Conservation (phyloP, 106 monocot genomes). For the Posidonia australis region DNA sequence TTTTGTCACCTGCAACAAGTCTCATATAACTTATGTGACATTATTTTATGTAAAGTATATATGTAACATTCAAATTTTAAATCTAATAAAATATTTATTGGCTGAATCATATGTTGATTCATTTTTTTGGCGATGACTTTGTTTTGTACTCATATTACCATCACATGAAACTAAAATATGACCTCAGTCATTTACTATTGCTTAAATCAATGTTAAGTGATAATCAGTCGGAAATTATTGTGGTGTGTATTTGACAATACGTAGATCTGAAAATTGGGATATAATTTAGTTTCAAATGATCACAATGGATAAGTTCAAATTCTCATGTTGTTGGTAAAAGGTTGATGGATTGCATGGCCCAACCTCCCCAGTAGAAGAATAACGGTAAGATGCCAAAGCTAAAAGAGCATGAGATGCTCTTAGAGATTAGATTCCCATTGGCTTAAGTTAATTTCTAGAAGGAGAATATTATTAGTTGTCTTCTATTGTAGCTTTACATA, state of each 20-base stretch:
- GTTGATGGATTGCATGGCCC: background rate
- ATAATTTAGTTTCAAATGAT: background rate
- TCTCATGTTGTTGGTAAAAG: background rate
- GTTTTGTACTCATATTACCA: too few relatives aligned
- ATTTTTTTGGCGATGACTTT: too few relatives aligned
- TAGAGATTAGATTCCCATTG: too few relatives aligned
- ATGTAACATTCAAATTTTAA: background rate
- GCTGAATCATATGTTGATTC: too few relatives aligned
- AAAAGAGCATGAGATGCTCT: background rate
- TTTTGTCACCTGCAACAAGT: background rate
- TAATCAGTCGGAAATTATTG: too few relatives aligned
- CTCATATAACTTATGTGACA: background rate
- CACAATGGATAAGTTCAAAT: background rate
- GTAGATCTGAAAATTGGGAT: background rate
- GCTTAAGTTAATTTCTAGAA: too few relatives aligned
- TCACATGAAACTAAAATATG: too few relatives aligned
- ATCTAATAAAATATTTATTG: background rate
- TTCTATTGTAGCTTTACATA: too few relatives aligned
- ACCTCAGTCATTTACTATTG: too few relatives aligned
- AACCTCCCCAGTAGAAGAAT: background rate
- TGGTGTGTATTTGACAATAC: background rate
- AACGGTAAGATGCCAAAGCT: constrained; percentile 2
- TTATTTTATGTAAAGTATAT: background rate
- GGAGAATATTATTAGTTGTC: too few relatives aligned
- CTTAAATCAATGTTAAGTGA: too few relatives aligned